These are phyloP conservation scores for Diutina ranongensis DNA, from an alignment of 1,139 yeast genomes.

Conservation along the genomic window DNA sequence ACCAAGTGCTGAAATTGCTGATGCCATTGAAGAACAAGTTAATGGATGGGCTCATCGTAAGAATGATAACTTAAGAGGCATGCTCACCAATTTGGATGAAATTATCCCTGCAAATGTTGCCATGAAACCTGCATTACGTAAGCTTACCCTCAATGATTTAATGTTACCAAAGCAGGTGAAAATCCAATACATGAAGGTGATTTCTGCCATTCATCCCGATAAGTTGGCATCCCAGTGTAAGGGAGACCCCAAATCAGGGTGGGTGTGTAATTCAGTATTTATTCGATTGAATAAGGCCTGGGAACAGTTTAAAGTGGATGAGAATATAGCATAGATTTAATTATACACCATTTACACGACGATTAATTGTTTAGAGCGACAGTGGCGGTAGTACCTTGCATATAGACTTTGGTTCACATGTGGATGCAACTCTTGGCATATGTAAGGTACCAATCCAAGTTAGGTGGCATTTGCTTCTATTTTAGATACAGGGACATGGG, in stretches of 20 bases:
- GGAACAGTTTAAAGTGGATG: slow-evolving; percentile 57
- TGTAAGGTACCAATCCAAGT: too few relatives aligned
- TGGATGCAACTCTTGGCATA: too few relatives aligned
- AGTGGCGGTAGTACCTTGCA: too few relatives aligned
- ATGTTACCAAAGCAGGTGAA: slow-evolving; percentile 90
- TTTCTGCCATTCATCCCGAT: slow-evolving; percentile 90
- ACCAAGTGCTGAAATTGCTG: slow-evolving; percentile 7
- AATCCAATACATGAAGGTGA: slow-evolving; percentile 82
- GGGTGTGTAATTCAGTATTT: slow-evolving; percentile 83
- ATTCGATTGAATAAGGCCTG: slow-evolving; percentile 78
- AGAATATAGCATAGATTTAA: background rate
- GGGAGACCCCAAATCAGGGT: slow-evolving; percentile 52
- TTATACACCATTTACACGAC: background rate
- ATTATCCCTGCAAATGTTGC: slow-evolving; percentile 54
- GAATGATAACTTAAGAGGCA: slow-evolving; percentile 65
- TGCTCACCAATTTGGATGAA: slow-evolving; percentile 53
- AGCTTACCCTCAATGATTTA: slow-evolving; percentile 49
- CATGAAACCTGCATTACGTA: slow-evolving; percentile 10
- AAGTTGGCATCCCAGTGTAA: slow-evolving; percentile 34
- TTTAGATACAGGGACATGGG: too few relatives aligned
- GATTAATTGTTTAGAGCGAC: background rate
- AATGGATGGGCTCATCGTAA: slow-evolving; percentile 61
- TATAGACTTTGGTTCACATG: too few relatives aligned
- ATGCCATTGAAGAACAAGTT: slow-evolving; percentile 19
- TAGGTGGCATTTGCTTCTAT: too few relatives aligned